Evolutionary conservation across 495 filamentous ascomycete species (phyloP).

Genomic region (Lepraria neglecta): DNA sequence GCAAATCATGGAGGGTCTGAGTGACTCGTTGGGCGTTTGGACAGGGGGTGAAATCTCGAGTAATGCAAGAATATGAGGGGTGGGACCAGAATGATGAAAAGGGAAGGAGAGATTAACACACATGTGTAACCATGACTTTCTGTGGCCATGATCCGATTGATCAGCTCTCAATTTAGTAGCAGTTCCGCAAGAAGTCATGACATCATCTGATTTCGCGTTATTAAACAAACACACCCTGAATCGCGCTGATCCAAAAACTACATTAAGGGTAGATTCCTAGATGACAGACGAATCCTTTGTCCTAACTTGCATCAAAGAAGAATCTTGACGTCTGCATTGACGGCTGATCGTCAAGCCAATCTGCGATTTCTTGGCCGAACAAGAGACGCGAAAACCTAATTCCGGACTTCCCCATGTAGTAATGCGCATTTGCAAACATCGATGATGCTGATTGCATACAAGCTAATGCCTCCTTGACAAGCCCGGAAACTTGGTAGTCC

Average conservation of each 20-base stretch:
- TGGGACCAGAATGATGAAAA: too few species aligned
- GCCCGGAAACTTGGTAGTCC: neutral
- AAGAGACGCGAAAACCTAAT: neutral
- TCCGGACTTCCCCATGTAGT: neutral
- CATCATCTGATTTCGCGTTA: neutral
- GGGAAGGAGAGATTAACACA: neutral
- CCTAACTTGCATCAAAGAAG: neutral
- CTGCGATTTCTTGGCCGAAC: conserved; percentile 6
- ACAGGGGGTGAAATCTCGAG: neutral
- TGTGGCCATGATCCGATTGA: neutral
- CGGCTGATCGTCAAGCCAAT: conserved; percentile 10
- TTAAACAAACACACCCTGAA: too few species aligned
- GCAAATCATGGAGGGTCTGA: conserved; percentile 7
- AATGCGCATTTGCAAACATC: neutral
- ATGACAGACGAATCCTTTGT: neutral
- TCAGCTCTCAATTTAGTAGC: too few species aligned
- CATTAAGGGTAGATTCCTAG: too few species aligned
- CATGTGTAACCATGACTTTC: neutral
- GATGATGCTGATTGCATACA: neutral
- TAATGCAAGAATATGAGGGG: neutral
- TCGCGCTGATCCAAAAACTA: neutral
- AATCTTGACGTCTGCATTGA: conserved; percentile 10
- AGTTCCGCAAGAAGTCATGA: too few species aligned
- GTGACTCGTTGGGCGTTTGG: too few species aligned
- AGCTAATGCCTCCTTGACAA: neutral